phyloP scores from a whole-genome alignment of 495 filamentous ascomycete species.

The Talaromyces borbonicus region DNA sequence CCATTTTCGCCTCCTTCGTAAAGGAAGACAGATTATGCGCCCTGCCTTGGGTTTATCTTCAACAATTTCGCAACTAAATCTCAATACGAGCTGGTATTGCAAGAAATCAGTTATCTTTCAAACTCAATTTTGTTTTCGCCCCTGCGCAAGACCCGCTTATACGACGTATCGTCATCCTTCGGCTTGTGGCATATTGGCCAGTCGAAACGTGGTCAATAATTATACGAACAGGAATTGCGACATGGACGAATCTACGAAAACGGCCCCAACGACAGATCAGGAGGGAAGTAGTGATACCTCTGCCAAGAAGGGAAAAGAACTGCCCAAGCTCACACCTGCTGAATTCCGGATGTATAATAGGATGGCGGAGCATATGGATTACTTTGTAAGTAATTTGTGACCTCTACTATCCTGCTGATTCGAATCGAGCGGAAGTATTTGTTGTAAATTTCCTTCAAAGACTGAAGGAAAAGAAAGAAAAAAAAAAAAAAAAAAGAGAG shows the following conservation, averaged over 20 bases:
- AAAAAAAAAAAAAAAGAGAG: neutral
- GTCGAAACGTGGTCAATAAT: too few species aligned
- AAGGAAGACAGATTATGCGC: neutral
- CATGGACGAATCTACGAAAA: neutral
- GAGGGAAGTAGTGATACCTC: neutral
- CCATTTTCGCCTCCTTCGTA: neutral
- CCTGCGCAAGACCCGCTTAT: too few species aligned
- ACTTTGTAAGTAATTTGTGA: constrained; percentile 42
- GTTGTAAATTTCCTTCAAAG: too few species aligned
- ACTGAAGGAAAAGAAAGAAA: too few species aligned
- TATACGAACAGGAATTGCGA: neutral
- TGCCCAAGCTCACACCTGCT: constrained; percentile 35
- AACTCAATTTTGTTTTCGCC: too few species aligned
- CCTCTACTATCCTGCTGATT: neutral
- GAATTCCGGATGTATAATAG: constrained; percentile 62
- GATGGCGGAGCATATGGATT: constrained; percentile 69
- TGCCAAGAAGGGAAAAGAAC: neutral
- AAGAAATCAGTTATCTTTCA: neutral
- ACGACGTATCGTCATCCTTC: too few species aligned
- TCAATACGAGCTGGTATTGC: neutral
- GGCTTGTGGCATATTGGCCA: too few species aligned
- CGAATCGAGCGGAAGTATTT: too few species aligned
- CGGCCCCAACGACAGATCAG: neutral
- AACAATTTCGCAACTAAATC: neutral
- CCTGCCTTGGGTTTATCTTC: neutral